Evolutionary conservation across 2,329 filamentous ascomycete species (phyloP).

Genomic region (Alternaria dauci): DNA sequence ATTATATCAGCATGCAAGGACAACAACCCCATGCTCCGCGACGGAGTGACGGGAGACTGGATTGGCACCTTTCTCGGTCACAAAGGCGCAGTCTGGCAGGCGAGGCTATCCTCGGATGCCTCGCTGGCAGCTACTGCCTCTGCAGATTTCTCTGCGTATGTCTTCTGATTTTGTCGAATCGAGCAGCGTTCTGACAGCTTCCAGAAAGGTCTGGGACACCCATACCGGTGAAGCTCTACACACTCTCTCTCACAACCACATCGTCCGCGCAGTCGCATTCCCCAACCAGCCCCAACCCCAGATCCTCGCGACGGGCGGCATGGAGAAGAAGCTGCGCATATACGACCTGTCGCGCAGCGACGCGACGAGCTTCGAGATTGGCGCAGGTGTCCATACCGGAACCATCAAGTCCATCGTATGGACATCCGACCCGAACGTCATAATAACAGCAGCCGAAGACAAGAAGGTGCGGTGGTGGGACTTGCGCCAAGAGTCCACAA

Average conservation of each 20-base stretch:
- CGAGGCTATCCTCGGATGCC: conserved; percentile 86
- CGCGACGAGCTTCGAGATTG: conserved; percentile 80
- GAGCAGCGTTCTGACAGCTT: conserved; percentile 37
- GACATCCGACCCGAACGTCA: conserved; percentile 84
- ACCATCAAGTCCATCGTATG: conserved; percentile 97
- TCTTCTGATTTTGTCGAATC: conserved; percentile 9
- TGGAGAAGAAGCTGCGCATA: conserved; percentile 95
- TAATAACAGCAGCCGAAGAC: conserved; percentile 90
- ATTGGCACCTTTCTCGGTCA: conserved; percentile 98
- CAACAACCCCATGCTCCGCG: conserved; percentile 97
- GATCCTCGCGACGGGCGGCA: conserved; percentile 88
- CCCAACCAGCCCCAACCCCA: conserved; percentile 75
- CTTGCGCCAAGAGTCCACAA: conserved; percentile 75
- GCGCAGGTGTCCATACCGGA: conserved; percentile 79
- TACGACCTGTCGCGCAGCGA: conserved; percentile 78
- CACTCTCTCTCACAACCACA: conserved; percentile 90
- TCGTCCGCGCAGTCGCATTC: conserved; percentile 92
- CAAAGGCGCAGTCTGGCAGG: conserved; percentile 98
- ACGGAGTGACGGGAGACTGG: conserved; percentile 81
- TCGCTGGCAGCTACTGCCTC: conserved; percentile 90
- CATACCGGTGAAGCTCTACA: conserved; percentile 89
- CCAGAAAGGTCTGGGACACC: conserved; percentile 94
- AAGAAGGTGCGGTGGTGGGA: conserved; percentile 96
- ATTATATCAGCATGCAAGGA: conserved; percentile 96
- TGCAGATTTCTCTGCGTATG: conserved; percentile 93